Percentiles rank a stretch among this genome's conserved stretches.
These are phyloP conservation scores for Aspergillus sp. DNA, from an alignment of 2,329 filamentous ascomycete species.

Conservation along the genomic window DNA sequence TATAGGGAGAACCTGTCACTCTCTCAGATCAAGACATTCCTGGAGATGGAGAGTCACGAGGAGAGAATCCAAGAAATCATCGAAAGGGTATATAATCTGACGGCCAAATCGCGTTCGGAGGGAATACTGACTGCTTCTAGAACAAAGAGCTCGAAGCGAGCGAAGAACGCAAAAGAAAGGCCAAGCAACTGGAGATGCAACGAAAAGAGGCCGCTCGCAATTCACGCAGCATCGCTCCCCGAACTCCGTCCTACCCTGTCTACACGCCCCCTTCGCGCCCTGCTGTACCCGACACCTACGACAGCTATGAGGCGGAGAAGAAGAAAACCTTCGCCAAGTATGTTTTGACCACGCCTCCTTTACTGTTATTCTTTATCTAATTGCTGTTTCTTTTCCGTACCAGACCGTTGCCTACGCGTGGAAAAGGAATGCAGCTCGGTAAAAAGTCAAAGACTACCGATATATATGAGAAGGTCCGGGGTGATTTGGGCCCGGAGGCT, in stretches of 20 bases:
- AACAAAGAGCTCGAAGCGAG: constrained; percentile 99
- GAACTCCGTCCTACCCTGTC: constrained; percentile 80
- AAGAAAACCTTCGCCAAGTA: constrained; percentile 86
- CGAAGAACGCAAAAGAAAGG: constrained; percentile 97
- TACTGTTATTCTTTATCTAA: not conserved
- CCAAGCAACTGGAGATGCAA: constrained; percentile 98
- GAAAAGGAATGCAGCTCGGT: constrained; percentile 98
- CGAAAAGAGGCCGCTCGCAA: constrained; percentile 89
- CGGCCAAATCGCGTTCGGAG: constrained; percentile 22
- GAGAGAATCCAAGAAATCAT: constrained; percentile 99
- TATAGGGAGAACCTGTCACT: constrained; percentile 96
- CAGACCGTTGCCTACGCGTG: constrained; percentile 65
- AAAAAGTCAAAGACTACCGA: constrained; percentile 98
- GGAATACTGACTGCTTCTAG: constrained; percentile 45
- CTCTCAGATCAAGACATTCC: constrained; percentile 97
- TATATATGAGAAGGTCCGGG: constrained; percentile 94
- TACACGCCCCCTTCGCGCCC: constrained; percentile 80
- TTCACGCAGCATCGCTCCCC: constrained; percentile 65
- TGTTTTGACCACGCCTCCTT: constrained; percentile 26
- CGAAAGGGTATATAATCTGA: constrained; percentile 62
- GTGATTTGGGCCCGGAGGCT: constrained; percentile 82
- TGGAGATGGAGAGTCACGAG: constrained; percentile 99
- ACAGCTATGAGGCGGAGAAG: constrained; percentile 95
- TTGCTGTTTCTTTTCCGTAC: constrained; percentile 37
- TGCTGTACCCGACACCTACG: constrained; percentile 76